These are phyloP conservation scores for Puccinia hordei DNA, from an alignment of 1,284 basidiomycete genomes.

Conservation along the genomic window DNA sequence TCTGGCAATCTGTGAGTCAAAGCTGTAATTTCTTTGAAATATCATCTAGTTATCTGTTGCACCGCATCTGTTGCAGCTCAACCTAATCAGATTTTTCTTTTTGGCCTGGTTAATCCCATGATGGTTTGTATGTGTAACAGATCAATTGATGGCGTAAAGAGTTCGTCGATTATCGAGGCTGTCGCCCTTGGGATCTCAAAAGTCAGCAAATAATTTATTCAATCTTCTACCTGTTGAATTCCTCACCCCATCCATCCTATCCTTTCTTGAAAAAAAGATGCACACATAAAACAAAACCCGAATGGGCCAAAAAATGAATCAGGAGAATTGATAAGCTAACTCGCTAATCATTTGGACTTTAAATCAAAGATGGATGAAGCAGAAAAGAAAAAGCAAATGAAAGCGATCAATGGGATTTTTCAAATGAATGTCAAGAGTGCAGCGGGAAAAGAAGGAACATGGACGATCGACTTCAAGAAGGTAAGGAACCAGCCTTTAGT, in stretches of 20 bases:
- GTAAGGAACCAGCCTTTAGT: slow-evolving; percentile 53
- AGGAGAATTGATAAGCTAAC: neutral
- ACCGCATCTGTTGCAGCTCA: neutral
- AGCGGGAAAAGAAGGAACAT: slow-evolving; percentile 69
- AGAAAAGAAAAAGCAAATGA: slow-evolving; percentile 38
- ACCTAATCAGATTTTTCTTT: neutral
- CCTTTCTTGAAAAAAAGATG: no score
- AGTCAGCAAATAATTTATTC: neutral
- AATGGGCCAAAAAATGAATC: neutral
- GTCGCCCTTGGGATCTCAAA: slow-evolving; percentile 14
- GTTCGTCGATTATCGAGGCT: slow-evolving; percentile 23
- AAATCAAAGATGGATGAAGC: slow-evolving; percentile 29
- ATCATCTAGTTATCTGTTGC: neutral
- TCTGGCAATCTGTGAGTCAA: neutral
- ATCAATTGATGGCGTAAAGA: slow-evolving; percentile 44
- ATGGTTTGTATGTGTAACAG: neutral
- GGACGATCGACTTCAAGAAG: slow-evolving; percentile 94
- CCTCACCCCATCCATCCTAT: neutral
- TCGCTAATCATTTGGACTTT: neutral
- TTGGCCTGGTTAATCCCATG: no score
- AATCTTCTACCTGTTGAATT: no score
- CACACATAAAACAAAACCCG: neutral
- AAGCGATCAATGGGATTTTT: slow-evolving; percentile 73
- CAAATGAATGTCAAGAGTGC: slow-evolving; percentile 81
- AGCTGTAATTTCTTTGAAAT: neutral